These are phyloP conservation scores for Lyophyllum decastes DNA, from an alignment of 768 basidiomycete genomes.

Conservation along the genomic window DNA sequence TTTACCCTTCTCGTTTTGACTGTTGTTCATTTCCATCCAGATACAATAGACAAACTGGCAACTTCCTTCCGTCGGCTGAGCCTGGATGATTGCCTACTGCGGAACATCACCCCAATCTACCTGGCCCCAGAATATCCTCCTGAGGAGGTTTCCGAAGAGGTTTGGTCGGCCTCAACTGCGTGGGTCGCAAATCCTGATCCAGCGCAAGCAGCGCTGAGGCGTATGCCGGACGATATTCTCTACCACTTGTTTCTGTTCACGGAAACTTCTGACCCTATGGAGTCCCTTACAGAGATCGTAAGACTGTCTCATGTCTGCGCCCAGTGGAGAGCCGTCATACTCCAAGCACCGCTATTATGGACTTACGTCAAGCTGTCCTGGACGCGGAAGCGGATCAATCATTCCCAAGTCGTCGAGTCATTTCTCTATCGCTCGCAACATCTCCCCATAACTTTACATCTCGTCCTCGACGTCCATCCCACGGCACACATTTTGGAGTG, in stretches of 20 bases:
- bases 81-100: not conserved
- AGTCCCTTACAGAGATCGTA: slow-evolving; percentile 8
- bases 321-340: slow-evolving; percentile 15
- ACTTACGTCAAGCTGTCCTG: slow-evolving; percentile 15
- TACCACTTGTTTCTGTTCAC: slow-evolving; percentile 13
- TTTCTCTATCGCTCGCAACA: slow-evolving; percentile 13
- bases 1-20: not conserved
- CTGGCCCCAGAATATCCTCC: not conserved
- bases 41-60: slow-evolving; percentile 2
- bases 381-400: slow-evolving; percentile 3
- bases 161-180: no score
- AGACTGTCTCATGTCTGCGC: slow-evolving; percentile 16
- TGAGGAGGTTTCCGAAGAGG: no score
- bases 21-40: not conserved
- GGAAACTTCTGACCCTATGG: slow-evolving; percentile 6
- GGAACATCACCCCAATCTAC: not conserved
- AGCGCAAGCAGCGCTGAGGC: not conserved
- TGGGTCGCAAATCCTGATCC: no score
- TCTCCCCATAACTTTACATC: slow-evolving; percentile 13
- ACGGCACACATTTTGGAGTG: not conserved
- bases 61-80: slow-evolving; percentile 5
- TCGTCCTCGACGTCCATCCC: slow-evolving; percentile 2
- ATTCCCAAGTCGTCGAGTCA: slow-evolving; percentile 3
- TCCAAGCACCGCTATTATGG: slow-evolving; percentile 17
- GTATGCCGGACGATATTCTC: slow-evolving; percentile 15